These are phyloP conservation scores for Effrenium voratum DNA, from an alignment of 73 alveolate species.

Conservation along the genomic window DNA sequence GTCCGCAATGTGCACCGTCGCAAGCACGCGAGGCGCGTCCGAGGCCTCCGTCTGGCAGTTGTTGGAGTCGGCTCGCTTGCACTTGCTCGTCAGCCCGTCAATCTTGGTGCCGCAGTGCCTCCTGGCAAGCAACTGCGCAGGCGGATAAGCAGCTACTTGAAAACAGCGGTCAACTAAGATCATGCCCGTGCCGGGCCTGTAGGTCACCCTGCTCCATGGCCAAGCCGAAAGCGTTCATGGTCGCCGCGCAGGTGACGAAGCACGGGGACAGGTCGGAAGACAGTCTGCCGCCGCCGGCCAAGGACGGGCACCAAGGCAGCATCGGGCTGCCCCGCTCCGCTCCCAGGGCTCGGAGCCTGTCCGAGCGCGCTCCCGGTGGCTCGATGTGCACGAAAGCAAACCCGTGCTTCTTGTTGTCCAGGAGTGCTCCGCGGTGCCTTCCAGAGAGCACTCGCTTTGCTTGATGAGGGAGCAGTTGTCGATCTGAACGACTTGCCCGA, in stretches of 20 bases:
- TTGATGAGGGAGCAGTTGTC: background rate
- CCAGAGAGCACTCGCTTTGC: background rate
- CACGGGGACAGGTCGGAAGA: background rate
- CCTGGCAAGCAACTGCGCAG: background rate
- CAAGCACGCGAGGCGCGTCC: background rate
- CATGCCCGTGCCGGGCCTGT: background rate
- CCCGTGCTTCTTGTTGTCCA: background rate
- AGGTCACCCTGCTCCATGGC: background rate
- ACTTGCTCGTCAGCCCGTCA: background rate
- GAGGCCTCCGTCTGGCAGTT: background rate
- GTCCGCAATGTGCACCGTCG: background rate
- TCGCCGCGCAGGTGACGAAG: background rate
- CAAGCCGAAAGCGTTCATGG: background rate
- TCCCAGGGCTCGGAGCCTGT: background rate
- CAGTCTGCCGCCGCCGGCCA: background rate
- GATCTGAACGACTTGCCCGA: background rate
- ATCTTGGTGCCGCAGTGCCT: background rate
- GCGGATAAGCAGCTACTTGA: background rate
- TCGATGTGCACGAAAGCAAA: background rate
- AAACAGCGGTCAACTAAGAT: background rate
- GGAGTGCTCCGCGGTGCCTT: background rate
- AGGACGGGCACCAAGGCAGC: background rate
- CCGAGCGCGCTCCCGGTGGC: background rate
- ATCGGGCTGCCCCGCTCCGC: background rate
- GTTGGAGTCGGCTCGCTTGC: background rate